Base-by-base conservation (phyloP, 2,329 filamentous ascomycete species). In the Diaporthe aspalathi region DNA sequence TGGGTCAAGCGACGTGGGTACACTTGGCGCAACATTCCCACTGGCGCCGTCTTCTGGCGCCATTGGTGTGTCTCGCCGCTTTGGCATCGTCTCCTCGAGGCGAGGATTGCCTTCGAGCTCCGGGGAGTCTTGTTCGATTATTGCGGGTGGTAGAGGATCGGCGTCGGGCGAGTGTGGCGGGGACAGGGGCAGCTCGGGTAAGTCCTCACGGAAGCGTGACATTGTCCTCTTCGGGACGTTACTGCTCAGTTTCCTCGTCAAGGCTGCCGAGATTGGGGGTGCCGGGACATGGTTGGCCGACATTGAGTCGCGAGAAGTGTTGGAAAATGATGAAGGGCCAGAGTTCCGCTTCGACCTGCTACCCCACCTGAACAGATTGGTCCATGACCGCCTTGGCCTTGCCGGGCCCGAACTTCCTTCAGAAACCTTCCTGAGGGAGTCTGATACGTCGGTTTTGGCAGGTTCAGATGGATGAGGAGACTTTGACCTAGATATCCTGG, bases 121-220 rank as follows among this genome's bases (percentile, higher is more conserved):
- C 2, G 74, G 73, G 12, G 76, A 74, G 20, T 75, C 71, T 20
- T 74, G 72, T 38, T 74, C 70, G 32, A 72, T 66, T 6, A 77
- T 76, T 16, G 80, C 78, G 5, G 77, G 70, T 11, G 77, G 76
- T 27, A 78, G 52, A 4, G 74, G 72, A 17, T 90, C 88, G 14
- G 86, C 88, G 76, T 94, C 93, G 1, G 93, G 93, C 0, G 94
- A 95, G 73, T 94, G 92, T 11, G 94, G 93, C 12, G 94, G 94
- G n/a, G 94, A 96, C 16, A 95, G 81, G 2, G 94, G 93, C 66
- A 94, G 87, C 78, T 98, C 95, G 5, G 94, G 95, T 16, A 98
- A 86, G 77, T 98, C 94, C 83, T 98, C 95, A 62, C 93, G 89
- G 83, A 98, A 98, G 70, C 94, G 95, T 47, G 95, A 98, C 81